Conservation (phyloP, 2,329 filamentous ascomycete species). For the Claviceps capensis region DNA sequence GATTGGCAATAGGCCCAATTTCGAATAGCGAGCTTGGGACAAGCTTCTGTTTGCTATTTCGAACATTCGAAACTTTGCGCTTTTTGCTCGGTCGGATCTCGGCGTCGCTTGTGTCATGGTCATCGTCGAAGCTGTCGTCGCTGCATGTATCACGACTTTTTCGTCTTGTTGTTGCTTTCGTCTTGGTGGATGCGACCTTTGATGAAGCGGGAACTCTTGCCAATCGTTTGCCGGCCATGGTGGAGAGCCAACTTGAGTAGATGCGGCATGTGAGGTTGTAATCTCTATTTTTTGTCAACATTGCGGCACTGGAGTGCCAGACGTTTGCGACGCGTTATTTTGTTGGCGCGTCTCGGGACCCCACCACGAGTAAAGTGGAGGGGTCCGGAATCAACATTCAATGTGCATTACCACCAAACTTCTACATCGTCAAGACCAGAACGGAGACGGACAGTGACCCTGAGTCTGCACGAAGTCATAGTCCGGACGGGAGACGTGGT, state of each 20-base stretch:
- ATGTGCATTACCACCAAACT: neutral
- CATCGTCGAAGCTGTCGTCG: slow-evolving; percentile 1
- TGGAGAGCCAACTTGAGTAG: neutral
- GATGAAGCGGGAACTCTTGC: neutral
- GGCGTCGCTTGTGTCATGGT: neutral
- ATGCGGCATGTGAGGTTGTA: neutral
- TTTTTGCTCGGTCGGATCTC: slow-evolving; percentile 3
- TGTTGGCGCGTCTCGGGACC: slow-evolving; percentile 2
- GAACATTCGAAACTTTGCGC: slow-evolving; percentile 3
- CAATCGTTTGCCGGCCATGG: slow-evolving; percentile 3
- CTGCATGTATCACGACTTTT: neutral
- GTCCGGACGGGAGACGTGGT: too few relatives aligned
- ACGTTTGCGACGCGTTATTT: neutral
- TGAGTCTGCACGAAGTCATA: too few relatives aligned
- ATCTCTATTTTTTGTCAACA: neutral
- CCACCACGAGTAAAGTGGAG: neutral
- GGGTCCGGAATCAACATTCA: neutral
- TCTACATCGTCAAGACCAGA: too few relatives aligned
- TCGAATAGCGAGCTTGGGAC: slow-evolving; percentile 6
- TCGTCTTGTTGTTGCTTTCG: neutral
- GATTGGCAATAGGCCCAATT: neutral
- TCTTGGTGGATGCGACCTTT: neutral
- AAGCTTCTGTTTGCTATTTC: neutral
- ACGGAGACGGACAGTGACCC: too few relatives aligned
- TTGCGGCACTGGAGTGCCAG: neutral